These are phyloP conservation scores for Trichoderma sp. DNA, from an alignment of 2,329 filamentous ascomycete genomes.

Conservation along the genomic window DNA sequence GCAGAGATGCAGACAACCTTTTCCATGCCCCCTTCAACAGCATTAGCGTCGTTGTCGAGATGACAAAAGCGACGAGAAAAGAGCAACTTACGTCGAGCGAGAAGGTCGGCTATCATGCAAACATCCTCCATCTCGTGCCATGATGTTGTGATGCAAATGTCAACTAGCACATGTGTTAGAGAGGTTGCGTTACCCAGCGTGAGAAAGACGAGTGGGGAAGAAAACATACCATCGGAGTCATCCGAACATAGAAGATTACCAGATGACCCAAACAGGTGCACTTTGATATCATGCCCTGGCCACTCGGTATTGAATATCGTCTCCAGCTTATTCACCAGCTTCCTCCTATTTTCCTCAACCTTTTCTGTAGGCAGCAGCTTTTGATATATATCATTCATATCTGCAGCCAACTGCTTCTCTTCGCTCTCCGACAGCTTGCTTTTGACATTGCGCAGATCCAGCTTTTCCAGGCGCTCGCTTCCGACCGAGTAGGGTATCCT, in stretches of 20 bases:
- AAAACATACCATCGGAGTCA: conserved; percentile 82
- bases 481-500: conserved; percentile 91
- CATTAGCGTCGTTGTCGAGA: conserved; percentile 35
- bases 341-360: conserved; percentile 73
- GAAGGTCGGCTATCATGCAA: conserved; percentile 83
- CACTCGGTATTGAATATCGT: conserved; percentile 86
- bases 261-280: conserved; percentile 96
- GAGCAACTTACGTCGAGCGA: conserved; percentile 72
- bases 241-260: conserved; percentile 93
- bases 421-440: conserved; percentile 69
- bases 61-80: neutral
- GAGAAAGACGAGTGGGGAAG: neutral
- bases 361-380: conserved; percentile 78
- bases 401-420: conserved; percentile 72
- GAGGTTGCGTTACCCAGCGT: neutral
- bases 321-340: conserved; percentile 84
- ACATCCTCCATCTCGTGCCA: conserved; percentile 87
- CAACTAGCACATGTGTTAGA: conserved; percentile 62
- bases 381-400: conserved; percentile 85
- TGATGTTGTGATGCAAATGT: conserved; percentile 94
- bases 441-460: conserved; percentile 72
- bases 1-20: conserved; percentile 92
- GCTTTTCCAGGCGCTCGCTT: conserved; percentile 72
- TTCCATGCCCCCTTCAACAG: conserved; percentile 82
- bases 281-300: conserved; percentile 86